Percentiles rank a stretch among this genome's conserved stretches.
phyloP scores from a whole-genome alignment of 176 grass and related monocot species.

The Alopecurus myosuroides region DNA sequence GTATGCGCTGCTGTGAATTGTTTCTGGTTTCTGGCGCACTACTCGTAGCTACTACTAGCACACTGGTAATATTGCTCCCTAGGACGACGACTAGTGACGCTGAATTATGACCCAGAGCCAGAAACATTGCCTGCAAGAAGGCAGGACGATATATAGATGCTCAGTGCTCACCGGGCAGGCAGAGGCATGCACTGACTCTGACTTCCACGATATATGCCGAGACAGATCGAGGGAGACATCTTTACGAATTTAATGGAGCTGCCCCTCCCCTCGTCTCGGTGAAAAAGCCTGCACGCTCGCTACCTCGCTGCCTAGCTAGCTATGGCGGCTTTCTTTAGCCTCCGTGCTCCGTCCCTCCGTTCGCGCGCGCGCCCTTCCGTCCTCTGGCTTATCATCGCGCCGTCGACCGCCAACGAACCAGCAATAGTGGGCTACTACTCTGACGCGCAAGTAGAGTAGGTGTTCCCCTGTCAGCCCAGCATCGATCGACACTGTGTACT shows the following conservation, averaged over 20 bases:
- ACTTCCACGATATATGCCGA: conserved; percentile 26
- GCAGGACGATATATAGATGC: neutral
- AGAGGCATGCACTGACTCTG: conserved; percentile 17
- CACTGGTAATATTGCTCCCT: too few relatives aligned
- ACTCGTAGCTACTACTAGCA: neutral
- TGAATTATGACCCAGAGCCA: neutral
- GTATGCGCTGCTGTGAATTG: neutral
- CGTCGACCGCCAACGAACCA: neutral
- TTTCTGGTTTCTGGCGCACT: neutral
- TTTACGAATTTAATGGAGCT: conserved; percentile 44
- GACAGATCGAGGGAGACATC: conserved; percentile 18
- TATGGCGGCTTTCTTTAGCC: conserved; percentile 13
- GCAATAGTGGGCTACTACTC: conserved; percentile 5
- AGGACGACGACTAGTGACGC: neutral
- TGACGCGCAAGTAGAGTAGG: neutral
- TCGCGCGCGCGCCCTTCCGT: neutral
- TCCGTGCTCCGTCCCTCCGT: too few relatives aligned
- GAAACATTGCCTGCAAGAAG: neutral
- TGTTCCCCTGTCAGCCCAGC: neutral
- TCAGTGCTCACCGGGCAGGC: neutral
- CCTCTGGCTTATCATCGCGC: conserved; percentile 17
- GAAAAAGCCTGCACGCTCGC: neutral
- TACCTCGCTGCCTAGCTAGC: neutral
- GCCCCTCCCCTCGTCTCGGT: neutral
- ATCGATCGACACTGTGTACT: neutral